Percentiles rank a stretch among this genome's conserved stretches.
These are phyloP conservation scores for Xylaria sp. DNA, from an alignment of 2,329 filamentous ascomycete genomes.

Conservation along the genomic window DNA sequence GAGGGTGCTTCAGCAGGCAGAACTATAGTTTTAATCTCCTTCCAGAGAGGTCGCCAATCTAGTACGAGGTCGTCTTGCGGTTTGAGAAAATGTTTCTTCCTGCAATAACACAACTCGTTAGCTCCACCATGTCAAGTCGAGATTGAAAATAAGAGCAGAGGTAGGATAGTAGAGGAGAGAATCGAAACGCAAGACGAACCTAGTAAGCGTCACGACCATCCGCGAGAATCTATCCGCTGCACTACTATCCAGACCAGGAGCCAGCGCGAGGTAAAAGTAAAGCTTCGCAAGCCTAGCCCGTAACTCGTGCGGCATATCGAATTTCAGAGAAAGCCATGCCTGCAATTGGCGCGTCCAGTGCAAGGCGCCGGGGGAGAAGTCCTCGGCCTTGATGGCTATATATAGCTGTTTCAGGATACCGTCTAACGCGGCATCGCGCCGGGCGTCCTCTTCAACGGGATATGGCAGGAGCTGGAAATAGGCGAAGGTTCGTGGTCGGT, in stretches of 20 bases:
- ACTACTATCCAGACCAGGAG: constrained; percentile 84
- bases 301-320: constrained; percentile 88
- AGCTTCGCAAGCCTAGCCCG: constrained; percentile 86
- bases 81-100: constrained; percentile 94
- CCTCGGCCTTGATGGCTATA: constrained; percentile 88
- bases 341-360: constrained; percentile 98
- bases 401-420: constrained; percentile 95
- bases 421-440: constrained; percentile 80
- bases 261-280: constrained; percentile 92
- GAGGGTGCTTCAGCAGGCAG: constrained; percentile 83
- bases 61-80: constrained; percentile 88
- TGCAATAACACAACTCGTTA: constrained; percentile 50
- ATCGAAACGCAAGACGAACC: constrained; percentile 65
- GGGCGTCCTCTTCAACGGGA: constrained; percentile 79
- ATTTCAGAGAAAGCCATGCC: constrained; percentile 96
- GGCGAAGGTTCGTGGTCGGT: constrained; percentile 89
- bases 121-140: constrained; percentile 13
- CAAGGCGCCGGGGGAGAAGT: constrained; percentile 91
- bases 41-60: constrained; percentile 93
- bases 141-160: constrained; percentile 6
- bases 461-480: constrained; percentile 95
- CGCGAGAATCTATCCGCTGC: constrained; percentile 91
- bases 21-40: constrained; percentile 90
- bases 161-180: neutral
- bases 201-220: constrained; percentile 97